These are phyloP conservation scores for Spencermartinsiella europaea DNA, from an alignment of 805 yeast species.

Conservation along the genomic window DNA sequence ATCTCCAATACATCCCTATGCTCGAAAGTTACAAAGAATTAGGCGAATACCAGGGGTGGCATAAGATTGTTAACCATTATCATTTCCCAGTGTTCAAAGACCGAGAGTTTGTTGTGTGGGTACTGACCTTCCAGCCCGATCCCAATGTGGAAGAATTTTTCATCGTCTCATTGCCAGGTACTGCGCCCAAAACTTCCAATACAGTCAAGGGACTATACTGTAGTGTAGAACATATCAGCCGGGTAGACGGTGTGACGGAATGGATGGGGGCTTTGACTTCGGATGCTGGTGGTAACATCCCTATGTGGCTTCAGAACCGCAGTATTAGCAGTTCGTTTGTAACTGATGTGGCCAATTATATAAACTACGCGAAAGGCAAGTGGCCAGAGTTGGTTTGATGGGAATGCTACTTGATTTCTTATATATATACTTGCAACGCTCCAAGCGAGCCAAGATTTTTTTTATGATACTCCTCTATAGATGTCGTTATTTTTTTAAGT, in stretches of 20 bases:
- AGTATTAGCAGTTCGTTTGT: conserved; percentile 31
- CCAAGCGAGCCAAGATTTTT: too few relatives aligned
- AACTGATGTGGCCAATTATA: conserved; percentile 33
- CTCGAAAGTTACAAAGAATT: conserved; percentile 26
- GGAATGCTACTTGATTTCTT: neutral
- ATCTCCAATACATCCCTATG: conserved; percentile 34
- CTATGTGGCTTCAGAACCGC: conserved; percentile 34
- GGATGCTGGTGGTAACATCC: conserved; percentile 37
- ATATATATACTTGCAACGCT: too few relatives aligned
- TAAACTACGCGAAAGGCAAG: conserved; percentile 26
- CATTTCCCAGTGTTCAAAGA: conserved; percentile 32
- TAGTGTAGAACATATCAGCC: conserved; percentile 33
- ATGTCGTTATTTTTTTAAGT: too few relatives aligned
- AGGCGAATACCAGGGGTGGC: conserved; percentile 23
- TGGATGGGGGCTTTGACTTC: conserved; percentile 39
- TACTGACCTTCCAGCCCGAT: conserved; percentile 28
- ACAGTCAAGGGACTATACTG: conserved; percentile 30
- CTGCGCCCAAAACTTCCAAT: conserved; percentile 16
- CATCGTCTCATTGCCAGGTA: conserved; percentile 34
- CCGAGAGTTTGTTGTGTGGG: conserved; percentile 35
- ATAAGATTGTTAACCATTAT: conserved; percentile 28
- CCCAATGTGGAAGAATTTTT: conserved; percentile 28
- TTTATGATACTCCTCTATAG: too few relatives aligned
- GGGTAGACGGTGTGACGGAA: conserved; percentile 23
- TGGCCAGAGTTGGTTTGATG: neutral